Evolutionary conservation across 495 filamentous ascomycete genomes (phyloP), one percentile per base, ranked within the genome.

Genomic region (Xylaria cubensis): DNA sequence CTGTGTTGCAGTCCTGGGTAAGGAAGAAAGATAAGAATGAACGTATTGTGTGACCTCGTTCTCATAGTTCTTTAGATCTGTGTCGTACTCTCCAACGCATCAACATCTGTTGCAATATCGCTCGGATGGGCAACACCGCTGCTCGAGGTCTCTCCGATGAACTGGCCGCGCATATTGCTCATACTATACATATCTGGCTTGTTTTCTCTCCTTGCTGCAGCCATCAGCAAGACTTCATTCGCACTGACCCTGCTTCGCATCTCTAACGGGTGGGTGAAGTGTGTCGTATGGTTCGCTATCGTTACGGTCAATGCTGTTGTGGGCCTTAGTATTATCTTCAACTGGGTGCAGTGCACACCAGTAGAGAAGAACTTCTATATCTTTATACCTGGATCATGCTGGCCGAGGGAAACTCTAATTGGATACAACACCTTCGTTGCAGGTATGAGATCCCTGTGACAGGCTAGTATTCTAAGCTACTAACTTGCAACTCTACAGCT

Each of bases 141-240:
- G 12, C 39, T 17, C 15, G 65, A 74, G 34, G 56, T 80, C 58
- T 12, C 51, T 7, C 61, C 66, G 0, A 4, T 24, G 2, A 69
- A 74, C 42, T 46, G 74, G 24, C 21, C 73, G n/a, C 32, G 34
- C 0, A 61, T 80, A 26, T 32, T 46, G 21, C 67, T 81, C 3
- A n/a, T 74, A 10, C 34, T 64, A 46, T 39, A 56, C 32, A 41
- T 78, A 21, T 68, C 73, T 0, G 72, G 65, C 21, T 51, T 70
- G 4, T 64, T 76, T 4, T 59, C 76, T 13, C 73, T 76, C 17
- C 51, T 80, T 7, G 80, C 72, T 0, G 76, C 78, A 5, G 78
- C 77, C 15, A 75, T 79, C 74, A 79, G 76, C 74, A 82, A 82
- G 64, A 82, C 79, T 0, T 79, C 79, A 0, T 81, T 80, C 44